Evolutionary conservation across 371 early-diverging fungal species (phyloP), one percentile per base, ranked within the genome.

Genomic region (Rhizomucor pusillus): DNA sequence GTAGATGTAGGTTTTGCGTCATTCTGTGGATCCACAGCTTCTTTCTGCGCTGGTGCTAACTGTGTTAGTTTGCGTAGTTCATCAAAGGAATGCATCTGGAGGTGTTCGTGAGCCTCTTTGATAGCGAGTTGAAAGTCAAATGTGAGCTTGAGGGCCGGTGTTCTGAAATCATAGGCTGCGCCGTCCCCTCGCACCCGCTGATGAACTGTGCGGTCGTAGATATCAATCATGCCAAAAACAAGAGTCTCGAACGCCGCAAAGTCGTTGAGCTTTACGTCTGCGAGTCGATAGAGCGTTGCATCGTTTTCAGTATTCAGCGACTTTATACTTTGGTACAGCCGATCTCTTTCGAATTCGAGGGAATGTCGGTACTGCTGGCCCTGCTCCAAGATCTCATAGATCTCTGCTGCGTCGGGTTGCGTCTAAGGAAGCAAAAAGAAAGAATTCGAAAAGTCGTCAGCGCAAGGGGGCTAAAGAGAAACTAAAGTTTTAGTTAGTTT

Each of bases 41-140:
- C 39, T 11, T 24, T 14, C 12, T 40, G 20, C 3, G 33, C 40
- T n/a, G 33, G 59, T 43, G 50, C 24, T 25, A 29, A 19, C 43
- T 41, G 22, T 5, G 55, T 54, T 5, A 54, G n/a, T 23, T 29
- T 16, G 1, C 37, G 29, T 5, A 51, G 45, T 54, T 33, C 56
- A 37, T 49, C 62, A 33, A 47, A 52, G 56, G 56, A 50, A 25
- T 57, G 44, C 13, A 65, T 62, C 47, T 57, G 60, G 1, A 66
- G 43, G 13, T 59, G 57, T 36, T 67, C 63, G 43, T 77, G 77
- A 0, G 73, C 73, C 47, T 63, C 47, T 43, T 73, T 68, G 25
- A 78, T 65, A 6, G 79, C 75, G 14, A 64, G 53, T 52, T 75
- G 73, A 46, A 78, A 75, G 44, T 75, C 75, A 56, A 67, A 73